Evolutionary conservation across 176 grass and related monocot genomes (phyloP).

Genomic region (Cenchrus fungigraminus): DNA sequence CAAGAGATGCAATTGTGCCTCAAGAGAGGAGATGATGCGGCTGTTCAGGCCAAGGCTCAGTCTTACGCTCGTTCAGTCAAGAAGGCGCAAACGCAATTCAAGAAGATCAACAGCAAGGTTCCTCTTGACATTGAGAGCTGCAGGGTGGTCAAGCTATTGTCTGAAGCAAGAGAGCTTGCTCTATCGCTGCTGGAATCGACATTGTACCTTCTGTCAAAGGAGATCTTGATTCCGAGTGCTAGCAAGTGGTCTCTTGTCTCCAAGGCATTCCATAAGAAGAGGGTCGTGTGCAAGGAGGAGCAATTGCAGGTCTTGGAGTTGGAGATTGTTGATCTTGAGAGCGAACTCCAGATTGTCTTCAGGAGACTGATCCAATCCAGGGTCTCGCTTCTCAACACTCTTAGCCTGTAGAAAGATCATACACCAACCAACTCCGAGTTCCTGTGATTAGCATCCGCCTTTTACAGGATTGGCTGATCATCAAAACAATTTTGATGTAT

Average conservation of each 20-base stretch:
- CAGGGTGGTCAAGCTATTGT: conserved; percentile 14
- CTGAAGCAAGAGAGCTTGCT: conserved; percentile 20
- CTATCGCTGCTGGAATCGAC: conserved; percentile 1
- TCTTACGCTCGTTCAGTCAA: background rate
- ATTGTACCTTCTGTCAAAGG: background rate
- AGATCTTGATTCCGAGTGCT: background rate
- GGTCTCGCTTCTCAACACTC: conserved; percentile 42
- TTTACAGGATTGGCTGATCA: background rate
- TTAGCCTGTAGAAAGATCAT: too few relatives aligned
- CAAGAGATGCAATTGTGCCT: conserved; percentile 40
- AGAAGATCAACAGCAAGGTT: conserved; percentile 25
- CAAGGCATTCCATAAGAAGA: conserved; percentile 30
- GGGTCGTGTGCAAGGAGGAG: background rate
- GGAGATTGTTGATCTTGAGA: conserved; percentile 33
- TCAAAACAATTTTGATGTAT: conserved; percentile 25
- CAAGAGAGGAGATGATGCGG: conserved; percentile 25
- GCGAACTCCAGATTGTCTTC: conserved; percentile 32
- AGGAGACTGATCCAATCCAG: conserved; percentile 33
- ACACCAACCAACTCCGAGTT: too few relatives aligned
- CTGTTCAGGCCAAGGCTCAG: conserved; percentile 34
- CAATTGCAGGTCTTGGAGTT: conserved; percentile 32
- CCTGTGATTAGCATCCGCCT: too few relatives aligned
- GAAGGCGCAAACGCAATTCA: conserved; percentile 16
- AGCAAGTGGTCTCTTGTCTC: conserved; percentile 32
- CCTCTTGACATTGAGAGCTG: background rate